Evolutionary conservation across 805 yeast species (phyloP).

Genomic region (Isabelozyma heimii): DNA sequence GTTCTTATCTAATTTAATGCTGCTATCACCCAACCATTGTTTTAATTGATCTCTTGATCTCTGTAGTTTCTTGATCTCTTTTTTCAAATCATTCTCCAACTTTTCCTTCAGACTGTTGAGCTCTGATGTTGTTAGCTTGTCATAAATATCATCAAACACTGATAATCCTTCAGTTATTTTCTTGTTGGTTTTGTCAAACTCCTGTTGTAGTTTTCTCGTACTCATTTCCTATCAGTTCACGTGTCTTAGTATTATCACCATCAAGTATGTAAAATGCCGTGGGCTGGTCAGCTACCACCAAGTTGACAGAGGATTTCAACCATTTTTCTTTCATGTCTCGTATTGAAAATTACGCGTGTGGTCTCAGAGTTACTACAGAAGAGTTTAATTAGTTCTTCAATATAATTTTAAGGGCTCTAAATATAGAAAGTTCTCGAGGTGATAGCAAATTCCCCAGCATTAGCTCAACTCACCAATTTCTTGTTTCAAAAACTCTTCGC

Average conservation of each 20-base stretch:
- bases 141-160: slow-evolving; percentile 81
- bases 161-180: slow-evolving; percentile 86
- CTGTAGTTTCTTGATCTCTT: slow-evolving; percentile 92
- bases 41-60: slow-evolving; percentile 93
- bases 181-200: slow-evolving; percentile 91
- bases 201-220: slow-evolving; percentile 51
- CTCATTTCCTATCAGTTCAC: slow-evolving; percentile 24
- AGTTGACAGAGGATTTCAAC: not conserved
- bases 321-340: not conserved
- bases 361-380: not conserved
- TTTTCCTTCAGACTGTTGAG: slow-evolving; percentile 90
- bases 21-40: slow-evolving; percentile 89
- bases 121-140: slow-evolving; percentile 77
- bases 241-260: not conserved
- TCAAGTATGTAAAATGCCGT: no score
- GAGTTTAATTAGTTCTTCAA: no score
- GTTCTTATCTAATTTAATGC: slow-evolving; percentile 69
- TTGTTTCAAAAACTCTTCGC: slow-evolving; percentile 60
- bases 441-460: not conserved
- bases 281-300: not conserved
- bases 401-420: no score
- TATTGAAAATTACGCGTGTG: not conserved
- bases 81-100: slow-evolving; percentile 85
- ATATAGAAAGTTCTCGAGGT: no score
- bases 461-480: slow-evolving; percentile 32